These are phyloP conservation scores for Exserohilum rostratum DNA, from an alignment of 2,329 filamentous ascomycete genomes.

Conservation along the genomic window DNA sequence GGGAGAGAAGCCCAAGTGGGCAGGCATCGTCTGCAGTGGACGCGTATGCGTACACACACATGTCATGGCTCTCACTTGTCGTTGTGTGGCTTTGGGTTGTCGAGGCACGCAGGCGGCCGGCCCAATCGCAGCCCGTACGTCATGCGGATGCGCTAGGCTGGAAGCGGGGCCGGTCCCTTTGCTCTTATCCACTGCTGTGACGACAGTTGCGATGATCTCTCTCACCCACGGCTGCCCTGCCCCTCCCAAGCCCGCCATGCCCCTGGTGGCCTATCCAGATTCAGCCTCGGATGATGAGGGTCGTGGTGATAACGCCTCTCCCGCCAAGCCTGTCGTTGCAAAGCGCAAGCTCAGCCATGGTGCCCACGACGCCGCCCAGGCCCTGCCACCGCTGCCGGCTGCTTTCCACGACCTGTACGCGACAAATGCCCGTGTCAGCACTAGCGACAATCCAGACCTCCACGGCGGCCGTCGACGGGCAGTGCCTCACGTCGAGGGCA, in stretches of 20 bases:
- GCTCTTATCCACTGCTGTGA: conserved; percentile 19
- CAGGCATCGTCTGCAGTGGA: conserved; percentile 37
- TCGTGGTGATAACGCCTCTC: not conserved
- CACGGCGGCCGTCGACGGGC: conserved; percentile 84
- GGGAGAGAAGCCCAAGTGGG: conserved; percentile 37
- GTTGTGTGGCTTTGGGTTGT: conserved; percentile 5
- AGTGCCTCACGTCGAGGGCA: conserved; percentile 82
- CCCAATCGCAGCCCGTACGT: conserved; percentile 31
- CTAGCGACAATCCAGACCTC: conserved; percentile 79
- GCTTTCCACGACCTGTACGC: conserved; percentile 91
- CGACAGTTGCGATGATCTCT: conserved; percentile 23
- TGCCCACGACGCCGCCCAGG: conserved; percentile 14
- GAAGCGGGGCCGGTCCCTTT: conserved; percentile 22
- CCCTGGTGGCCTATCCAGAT: conserved; percentile 56
- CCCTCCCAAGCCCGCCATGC: conserved; percentile 33
- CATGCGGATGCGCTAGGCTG: conserved; percentile 33
- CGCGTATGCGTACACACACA: conserved; percentile 29
- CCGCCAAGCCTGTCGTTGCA: conserved; percentile 18
- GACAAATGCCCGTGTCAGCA: conserved; percentile 76
- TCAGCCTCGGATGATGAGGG: conserved; percentile 58
- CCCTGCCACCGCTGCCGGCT: conserved; percentile 75
- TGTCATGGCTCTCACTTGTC: conserved; percentile 26
- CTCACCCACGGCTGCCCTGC: conserved; percentile 20
- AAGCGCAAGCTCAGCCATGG: conserved; percentile 43
- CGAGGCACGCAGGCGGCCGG: conserved; percentile 6